Base-by-base conservation (phyloP, 2,329 filamentous ascomycete species). In the Apiospora kogelbergensis region DNA sequence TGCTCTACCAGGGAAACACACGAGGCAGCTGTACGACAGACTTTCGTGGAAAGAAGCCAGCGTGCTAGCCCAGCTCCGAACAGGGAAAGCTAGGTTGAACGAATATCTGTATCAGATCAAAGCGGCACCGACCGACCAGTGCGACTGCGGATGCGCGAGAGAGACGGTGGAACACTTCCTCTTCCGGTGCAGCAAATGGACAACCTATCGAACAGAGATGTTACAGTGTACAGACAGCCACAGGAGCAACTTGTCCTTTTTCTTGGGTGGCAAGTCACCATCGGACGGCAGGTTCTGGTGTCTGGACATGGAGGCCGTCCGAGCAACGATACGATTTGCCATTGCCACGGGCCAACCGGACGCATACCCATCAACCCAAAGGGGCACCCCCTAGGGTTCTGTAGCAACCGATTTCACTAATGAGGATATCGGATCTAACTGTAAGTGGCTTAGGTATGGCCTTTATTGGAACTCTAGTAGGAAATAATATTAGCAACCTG, bases 191-290 rank as follows among this genome's bases (percentile, higher is more conserved):
- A 24, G 15, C 40, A 65, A 22, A 42, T 65, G 20, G 63, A 41
- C 33, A 42, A 17, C 63, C 26, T 20, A 45, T 6, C 37, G 40
- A 26, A 65, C 37, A 20, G 41, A 45, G 40, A 42, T 65, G 37
- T 13, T 65, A 7, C 22, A 65, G 15, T 65, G 37, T 3, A 65
- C 37, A 42, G 40, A 26, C 40, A 44, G 40, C 15, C 37, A 65
- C 22, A 65, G 63, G 22, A 26, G 63, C 10, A 65, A 65, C 63
- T 17, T 65, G 6, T 65, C 57, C n/a, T 63, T 63, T 41, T 63
- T 40, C 17, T 17, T 63, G 10, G 57, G 57, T 20, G 57, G 57
- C 6, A 63, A 63, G 57, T 63, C 57, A 63, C 30, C 57, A 1
- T 63, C 57, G 4, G 57, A 63, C 57, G 7, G 22, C 7, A 9